Conservation (phyloP, 768 basidiomycete genomes). For the Tylopilus cervinicoccineus region DNA sequence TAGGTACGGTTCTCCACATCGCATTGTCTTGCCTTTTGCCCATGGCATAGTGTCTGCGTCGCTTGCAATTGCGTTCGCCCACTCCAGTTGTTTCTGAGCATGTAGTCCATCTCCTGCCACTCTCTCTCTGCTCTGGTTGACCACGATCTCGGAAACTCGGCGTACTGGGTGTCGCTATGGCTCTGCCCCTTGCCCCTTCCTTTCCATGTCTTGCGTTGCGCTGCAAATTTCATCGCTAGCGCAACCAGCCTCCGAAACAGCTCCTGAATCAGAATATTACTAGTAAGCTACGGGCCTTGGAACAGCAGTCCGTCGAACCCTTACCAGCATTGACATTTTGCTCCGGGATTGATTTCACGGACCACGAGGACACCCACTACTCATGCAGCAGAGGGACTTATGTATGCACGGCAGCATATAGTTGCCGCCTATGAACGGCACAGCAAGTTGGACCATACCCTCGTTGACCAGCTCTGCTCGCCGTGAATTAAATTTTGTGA, state of each 20-base stretch:
- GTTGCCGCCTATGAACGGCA: conserved; percentile 13
- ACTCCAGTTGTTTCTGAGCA: conserved; percentile 15
- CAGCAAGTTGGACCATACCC: conserved; percentile 20
- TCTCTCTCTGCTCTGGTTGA: conserved; percentile 24
- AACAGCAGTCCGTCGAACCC: conserved; percentile 13
- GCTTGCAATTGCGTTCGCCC: conserved; percentile 6
- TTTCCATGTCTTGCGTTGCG: conserved; percentile 19
- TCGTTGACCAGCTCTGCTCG: conserved; percentile 13
- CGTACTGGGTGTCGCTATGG: conserved; percentile 13
- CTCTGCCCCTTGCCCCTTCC: conserved; percentile 4
- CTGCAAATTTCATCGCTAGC: conserved; percentile 20
- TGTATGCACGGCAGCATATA: conserved; percentile 18
- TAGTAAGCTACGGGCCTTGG: conserved; percentile 16
- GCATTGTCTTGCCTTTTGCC: conserved; percentile 19
- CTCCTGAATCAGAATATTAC: conserved; percentile 12
- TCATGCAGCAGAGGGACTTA: conserved; percentile 19
- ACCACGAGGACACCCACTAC: conserved; percentile 23
- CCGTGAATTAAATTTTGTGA: conserved; percentile 14
- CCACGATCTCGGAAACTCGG: conserved; percentile 25
- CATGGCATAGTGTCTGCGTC: conserved; percentile 2
- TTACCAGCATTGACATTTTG: conserved; percentile 29
- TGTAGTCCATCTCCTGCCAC: conserved; percentile 24
- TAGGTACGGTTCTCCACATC: not conserved
- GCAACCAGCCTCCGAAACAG: conserved; percentile 22
- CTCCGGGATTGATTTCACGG: conserved; percentile 20